Base-by-base conservation (phyloP, 108 stramenopile species). In the Seminavis robusta region DNA sequence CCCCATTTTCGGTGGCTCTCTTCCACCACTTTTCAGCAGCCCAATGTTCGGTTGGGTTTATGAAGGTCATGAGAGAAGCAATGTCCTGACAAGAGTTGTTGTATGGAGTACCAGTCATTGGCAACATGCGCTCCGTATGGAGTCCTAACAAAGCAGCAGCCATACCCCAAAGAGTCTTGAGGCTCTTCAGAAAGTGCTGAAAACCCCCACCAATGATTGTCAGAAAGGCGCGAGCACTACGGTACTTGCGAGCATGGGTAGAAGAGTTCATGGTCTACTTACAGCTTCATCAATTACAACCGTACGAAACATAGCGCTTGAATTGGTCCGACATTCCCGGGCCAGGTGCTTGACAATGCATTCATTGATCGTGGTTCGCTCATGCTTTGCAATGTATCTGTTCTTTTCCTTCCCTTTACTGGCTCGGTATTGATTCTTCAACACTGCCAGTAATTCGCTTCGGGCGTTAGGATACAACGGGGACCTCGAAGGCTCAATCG, bases 101-200 rank as follows among this genome's bases (percentile, higher is more conserved):
- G 59, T 57, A 79, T 3, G 77, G 77, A 0, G 77, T 79, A 1
- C 77, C 77, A 3, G 65, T 59, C 20, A 73, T 28, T 26, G 61
- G 48, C 31, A 69, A 30, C 0, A 53, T 63, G 2, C 73, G 52
- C 50, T 24, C 17, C 27, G 48, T 27, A 29, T 49, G 48, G 25
- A 49, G 15, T 15, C 21, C 24, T 10, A 24, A 4, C 7, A 49
- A 24, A 27, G 26, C 48, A 25, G 21, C 17, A 7, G 48, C 59
- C 33, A 60, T 43, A 23, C 33, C 27, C 59, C 59, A 63, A 25
- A 9, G 47, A 4, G 59, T n/a, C n/a, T n/a, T 36, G 24, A 31
- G 36, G 26, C 26, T 17, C 28, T 71, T 72, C 33, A 41, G 28
- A 0, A 69, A 33, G 21, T 63, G 47, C 23, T n/a, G n/a, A n/a